A percentile compares a stretch with the other conserved stretches of the same genome.
Evolutionary conservation across 2,329 filamentous ascomycete species (phyloP).

Genomic region (Mycosphaerella sp.): DNA sequence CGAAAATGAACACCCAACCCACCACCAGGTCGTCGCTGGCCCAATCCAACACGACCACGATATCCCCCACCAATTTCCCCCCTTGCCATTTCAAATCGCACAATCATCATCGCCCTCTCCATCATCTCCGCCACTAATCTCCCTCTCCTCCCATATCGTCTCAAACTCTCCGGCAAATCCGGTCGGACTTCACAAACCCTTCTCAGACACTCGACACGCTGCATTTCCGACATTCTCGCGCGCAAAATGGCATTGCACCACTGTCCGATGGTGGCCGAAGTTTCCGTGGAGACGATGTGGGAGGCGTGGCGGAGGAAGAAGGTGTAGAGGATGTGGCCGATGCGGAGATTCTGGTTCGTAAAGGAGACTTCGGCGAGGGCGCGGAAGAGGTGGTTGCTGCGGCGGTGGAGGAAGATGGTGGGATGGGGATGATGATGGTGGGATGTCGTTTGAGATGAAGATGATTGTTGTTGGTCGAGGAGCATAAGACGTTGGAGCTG

Average conservation of each 20-base stretch:
- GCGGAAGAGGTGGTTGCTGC: slow-evolving; percentile 13
- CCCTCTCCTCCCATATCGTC: slow-evolving; percentile 10
- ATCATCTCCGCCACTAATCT: slow-evolving; percentile 10
- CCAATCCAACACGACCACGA: too few species aligned
- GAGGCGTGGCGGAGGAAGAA: slow-evolving; percentile 13
- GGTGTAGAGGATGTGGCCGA: slow-evolving; percentile 8
- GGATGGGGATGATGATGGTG: background rate
- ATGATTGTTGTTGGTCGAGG: too few species aligned
- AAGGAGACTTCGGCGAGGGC: slow-evolving; percentile 14
- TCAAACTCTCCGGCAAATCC: slow-evolving; percentile 8
- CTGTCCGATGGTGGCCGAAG: slow-evolving; percentile 11
- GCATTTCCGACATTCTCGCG: slow-evolving; percentile 9
- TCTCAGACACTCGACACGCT: slow-evolving; percentile 10
- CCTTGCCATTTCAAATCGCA: too few species aligned
- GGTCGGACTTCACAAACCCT: slow-evolving; percentile 6
- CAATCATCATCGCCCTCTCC: background rate
- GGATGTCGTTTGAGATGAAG: too few species aligned
- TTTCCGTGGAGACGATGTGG: slow-evolving; percentile 8
- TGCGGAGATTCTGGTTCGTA: slow-evolving; percentile 5
- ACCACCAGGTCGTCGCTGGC: too few species aligned
- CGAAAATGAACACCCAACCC: background rate
- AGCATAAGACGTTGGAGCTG: slow-evolving; percentile 7
- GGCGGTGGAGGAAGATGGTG: slow-evolving; percentile 5
- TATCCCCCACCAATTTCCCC: too few species aligned
- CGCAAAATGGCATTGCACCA: slow-evolving; percentile 15